These are phyloP conservation scores for Melanopsichium pennsylvanicum DNA, from an alignment of 1,284 basidiomycete genomes.

Conservation along the genomic window DNA sequence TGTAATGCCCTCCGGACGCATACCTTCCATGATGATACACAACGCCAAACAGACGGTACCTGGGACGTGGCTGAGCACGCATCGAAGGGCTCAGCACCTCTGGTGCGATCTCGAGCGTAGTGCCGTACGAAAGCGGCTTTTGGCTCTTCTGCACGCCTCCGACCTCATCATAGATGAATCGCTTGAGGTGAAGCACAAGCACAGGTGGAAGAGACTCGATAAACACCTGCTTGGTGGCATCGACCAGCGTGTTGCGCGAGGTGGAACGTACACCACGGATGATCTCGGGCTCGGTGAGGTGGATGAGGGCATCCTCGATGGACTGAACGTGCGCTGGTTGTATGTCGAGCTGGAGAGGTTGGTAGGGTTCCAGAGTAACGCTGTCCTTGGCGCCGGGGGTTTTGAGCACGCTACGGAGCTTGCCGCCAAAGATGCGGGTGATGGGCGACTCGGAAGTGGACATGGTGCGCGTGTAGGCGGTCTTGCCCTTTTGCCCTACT, in stretches of 20 bases:
- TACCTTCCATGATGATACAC: conserved; percentile 93
- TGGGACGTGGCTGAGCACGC: conserved; percentile 68
- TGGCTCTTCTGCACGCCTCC: conserved; percentile 84
- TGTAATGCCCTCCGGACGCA: conserved; percentile 94
- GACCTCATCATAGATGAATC: conserved; percentile 87
- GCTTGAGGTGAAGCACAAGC: conserved; percentile 88
- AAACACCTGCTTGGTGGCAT: conserved; percentile 86
- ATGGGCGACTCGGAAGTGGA: conserved; percentile 86
- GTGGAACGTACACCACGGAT: conserved; percentile 75
- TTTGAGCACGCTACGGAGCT: conserved; percentile 84
- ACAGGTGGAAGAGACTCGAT: conserved; percentile 86
- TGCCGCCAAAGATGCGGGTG: conserved; percentile 90
- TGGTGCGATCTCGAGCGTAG: conserved; percentile 76
- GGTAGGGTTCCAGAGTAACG: conserved; percentile 90
- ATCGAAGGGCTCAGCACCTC: conserved; percentile 49
- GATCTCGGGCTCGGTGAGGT: conserved; percentile 81
- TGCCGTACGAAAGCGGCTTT: conserved; percentile 81
- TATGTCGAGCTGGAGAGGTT: conserved; percentile 87
- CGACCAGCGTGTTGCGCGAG: conserved; percentile 69
- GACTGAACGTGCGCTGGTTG: conserved; percentile 75
- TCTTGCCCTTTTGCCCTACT: conserved; percentile 88
- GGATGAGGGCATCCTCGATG: conserved; percentile 82
- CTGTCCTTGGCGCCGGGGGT: conserved; percentile 84
- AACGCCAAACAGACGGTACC: conserved; percentile 87
- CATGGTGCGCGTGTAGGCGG: conserved; percentile 80